phyloP scores from a whole-genome alignment of 768 basidiomycete genomes.

The Mycena metata region DNA sequence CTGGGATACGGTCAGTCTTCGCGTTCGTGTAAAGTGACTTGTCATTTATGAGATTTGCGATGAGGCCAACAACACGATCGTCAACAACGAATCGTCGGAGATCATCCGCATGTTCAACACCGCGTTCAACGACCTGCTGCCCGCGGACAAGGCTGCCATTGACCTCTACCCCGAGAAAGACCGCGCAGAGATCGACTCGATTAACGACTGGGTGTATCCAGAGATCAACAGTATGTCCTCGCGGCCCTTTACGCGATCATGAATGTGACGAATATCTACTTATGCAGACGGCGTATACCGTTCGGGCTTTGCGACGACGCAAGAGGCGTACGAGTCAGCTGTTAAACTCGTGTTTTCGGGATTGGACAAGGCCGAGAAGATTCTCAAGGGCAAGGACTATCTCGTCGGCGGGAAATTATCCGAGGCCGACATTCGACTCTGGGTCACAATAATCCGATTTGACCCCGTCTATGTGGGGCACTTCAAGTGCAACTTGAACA shows the following conservation, averaged over 20 bases:
- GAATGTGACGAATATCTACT: not conserved
- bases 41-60: not conserved
- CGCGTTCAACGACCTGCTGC: slow-evolving; percentile 81
- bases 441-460: slow-evolving; percentile 93
- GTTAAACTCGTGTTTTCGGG: slow-evolving; percentile 81
- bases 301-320: slow-evolving; percentile 86
- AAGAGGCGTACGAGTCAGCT: slow-evolving; percentile 84
- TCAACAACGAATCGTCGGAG: slow-evolving; percentile 96
- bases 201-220: slow-evolving; percentile 91
- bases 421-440: slow-evolving; percentile 89
- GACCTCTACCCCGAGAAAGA: slow-evolving; percentile 48
- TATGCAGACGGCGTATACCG: slow-evolving; percentile 86
- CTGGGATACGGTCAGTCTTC: slow-evolving; percentile 87
- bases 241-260: not conserved
- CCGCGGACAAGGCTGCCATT: slow-evolving; percentile 65
- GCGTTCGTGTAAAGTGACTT: not conserved
- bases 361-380: slow-evolving; percentile 85
- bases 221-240: slow-evolving; percentile 79
- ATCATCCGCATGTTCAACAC: slow-evolving; percentile 95
- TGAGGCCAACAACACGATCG: slow-evolving; percentile 70
- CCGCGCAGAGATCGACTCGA: slow-evolving; percentile 80
- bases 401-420: slow-evolving; percentile 88
- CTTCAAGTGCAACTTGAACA: slow-evolving; percentile 94
- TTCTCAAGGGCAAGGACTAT: slow-evolving; percentile 84
- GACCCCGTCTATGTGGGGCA: slow-evolving; percentile 92